Conservation (phyloP, 306 rosid genomes). For the Morella rubra region DNA sequence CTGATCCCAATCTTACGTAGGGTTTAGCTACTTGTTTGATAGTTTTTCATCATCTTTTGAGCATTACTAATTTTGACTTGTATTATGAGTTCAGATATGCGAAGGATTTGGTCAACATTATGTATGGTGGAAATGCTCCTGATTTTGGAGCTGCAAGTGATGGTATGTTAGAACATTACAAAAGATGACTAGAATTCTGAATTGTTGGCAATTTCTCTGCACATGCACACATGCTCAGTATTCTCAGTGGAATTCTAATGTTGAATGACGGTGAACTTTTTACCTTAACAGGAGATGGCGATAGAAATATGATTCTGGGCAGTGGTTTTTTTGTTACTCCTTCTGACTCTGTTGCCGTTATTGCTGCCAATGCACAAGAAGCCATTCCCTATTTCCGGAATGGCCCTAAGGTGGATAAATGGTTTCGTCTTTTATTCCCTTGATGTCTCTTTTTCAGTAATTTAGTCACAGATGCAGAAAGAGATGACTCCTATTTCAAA, state of each 20-base stretch:
- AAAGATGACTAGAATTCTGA: conserved; percentile 11
- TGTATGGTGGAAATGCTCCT: conserved; percentile 79
- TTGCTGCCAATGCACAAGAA: conserved; percentile 92
- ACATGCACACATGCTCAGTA: background rate
- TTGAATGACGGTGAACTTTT: conserved; percentile 5
- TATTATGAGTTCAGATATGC: conserved; percentile 70
- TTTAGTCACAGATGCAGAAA: conserved; percentile 12
- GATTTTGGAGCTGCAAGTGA: conserved; percentile 99
- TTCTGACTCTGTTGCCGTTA: conserved; percentile 94
- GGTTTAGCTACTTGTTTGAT: conserved; percentile 29
- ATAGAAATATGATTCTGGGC: conserved; percentile 98
- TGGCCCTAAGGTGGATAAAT: conserved; percentile 64
- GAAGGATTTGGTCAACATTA: conserved; percentile 76
- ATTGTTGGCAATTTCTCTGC: background rate
- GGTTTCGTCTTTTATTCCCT: conserved; percentile 12
- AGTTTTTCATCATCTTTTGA: conserved; percentile 13
- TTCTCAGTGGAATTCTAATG: background rate
- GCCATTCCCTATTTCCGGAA: conserved; percentile 80
- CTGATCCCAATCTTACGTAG: conserved; percentile 98
- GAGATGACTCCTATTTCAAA: conserved; percentile 23
- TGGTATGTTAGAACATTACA: conserved; percentile 52
- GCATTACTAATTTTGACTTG: conserved; percentile 22
- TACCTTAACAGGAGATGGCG: conserved; percentile 78
- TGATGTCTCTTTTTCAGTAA: background rate
- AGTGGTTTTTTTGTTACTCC: conserved; percentile 87